Evolutionary conservation across 2,329 filamentous ascomycete genomes (phyloP).

Genomic region (Diaporthe citriasiana): DNA sequence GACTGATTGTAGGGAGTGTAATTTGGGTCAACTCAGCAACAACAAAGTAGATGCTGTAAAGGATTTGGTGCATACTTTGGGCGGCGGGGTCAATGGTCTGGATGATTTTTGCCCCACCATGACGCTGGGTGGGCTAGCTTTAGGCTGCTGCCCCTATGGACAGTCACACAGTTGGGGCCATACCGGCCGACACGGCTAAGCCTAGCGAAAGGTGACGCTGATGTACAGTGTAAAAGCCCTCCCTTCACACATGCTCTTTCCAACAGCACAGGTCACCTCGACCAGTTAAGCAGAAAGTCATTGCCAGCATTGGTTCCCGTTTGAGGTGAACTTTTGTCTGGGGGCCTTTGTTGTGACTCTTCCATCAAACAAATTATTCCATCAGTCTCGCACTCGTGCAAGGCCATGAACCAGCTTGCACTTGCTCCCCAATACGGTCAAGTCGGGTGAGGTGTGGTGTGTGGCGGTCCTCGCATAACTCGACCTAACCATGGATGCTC

Average conservation of each 20-base stretch:
- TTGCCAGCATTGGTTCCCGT: not conserved
- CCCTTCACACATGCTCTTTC: not conserved
- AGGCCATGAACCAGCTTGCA: conserved; percentile 29
- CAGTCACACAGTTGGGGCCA: conserved; percentile 14
- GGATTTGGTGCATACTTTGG: conserved; percentile 35
- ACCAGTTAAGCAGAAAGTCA: not conserved
- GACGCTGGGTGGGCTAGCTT: conserved; percentile 30
- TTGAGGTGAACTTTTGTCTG: not conserved
- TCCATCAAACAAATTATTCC: not conserved
- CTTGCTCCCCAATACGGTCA: conserved; percentile 23
- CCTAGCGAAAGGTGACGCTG: fast-evolving
- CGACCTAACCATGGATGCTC: conserved; percentile 75
- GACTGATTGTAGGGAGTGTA: conserved; percentile 4
- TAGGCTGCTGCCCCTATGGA: conserved; percentile 32
- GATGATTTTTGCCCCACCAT: conserved; percentile 39
- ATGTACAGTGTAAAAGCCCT: not conserved
- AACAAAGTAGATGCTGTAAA: not conserved
- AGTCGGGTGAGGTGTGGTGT: conserved; percentile 33
- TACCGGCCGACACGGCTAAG: not conserved
- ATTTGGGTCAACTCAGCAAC: not conserved
- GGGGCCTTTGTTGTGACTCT: not conserved
- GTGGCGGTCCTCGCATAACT: conserved; percentile 15
- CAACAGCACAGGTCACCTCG: conserved; percentile 4
- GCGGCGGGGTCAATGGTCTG: conserved; percentile 33
- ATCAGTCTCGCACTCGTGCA: not conserved